Percentiles rank a stretch among this genome's conserved stretches.
phyloP scores from a whole-genome alignment of 2,329 filamentous ascomycete species.

The Cryoendolithus antarcticus region DNA sequence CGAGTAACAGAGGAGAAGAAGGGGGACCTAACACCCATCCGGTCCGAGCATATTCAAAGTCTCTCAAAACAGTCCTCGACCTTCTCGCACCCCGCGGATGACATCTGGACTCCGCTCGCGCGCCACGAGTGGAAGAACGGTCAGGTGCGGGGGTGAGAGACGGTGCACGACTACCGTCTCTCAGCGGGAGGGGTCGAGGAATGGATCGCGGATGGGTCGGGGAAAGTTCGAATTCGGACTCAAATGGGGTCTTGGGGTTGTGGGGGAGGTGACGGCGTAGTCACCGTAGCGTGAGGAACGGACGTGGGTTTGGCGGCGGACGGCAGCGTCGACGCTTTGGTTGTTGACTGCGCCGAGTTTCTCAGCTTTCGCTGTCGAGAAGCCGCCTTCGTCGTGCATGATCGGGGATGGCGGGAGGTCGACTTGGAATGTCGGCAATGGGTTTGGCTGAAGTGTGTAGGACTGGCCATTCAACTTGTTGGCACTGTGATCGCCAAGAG shows the following conservation, averaged over 20 bases:
- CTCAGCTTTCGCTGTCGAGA: conserved; percentile 20
- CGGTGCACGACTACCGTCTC: conserved; percentile 21
- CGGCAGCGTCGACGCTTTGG: conserved; percentile 29
- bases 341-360: conserved; percentile 32
- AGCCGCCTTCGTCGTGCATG: conserved; percentile 14
- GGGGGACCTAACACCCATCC: conserved; percentile 15
- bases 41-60: conserved; percentile 25
- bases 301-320: conserved; percentile 30
- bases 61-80: conserved; percentile 17
- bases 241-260: conserved; percentile 15
- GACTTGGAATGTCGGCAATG: conserved; percentile 30
- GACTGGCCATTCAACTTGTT: conserved; percentile 32
- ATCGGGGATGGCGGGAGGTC: conserved; percentile 18
- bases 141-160: conserved; percentile 28
- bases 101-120: conserved; percentile 29
- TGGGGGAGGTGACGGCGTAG: conserved; percentile 31
- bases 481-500: conserved; percentile 28
- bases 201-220: conserved; percentile 22
- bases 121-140: conserved; percentile 29
- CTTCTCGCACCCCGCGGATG: conserved; percentile 17
- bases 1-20: conserved; percentile 7
- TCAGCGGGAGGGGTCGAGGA: conserved; percentile 29
- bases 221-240: conserved; percentile 14
- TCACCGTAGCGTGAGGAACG: conserved; percentile 34
- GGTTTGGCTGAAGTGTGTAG: conserved; percentile 34